Conservation (phyloP, 2,329 filamentous ascomycete species). For the Ophiostoma ulmi region DNA sequence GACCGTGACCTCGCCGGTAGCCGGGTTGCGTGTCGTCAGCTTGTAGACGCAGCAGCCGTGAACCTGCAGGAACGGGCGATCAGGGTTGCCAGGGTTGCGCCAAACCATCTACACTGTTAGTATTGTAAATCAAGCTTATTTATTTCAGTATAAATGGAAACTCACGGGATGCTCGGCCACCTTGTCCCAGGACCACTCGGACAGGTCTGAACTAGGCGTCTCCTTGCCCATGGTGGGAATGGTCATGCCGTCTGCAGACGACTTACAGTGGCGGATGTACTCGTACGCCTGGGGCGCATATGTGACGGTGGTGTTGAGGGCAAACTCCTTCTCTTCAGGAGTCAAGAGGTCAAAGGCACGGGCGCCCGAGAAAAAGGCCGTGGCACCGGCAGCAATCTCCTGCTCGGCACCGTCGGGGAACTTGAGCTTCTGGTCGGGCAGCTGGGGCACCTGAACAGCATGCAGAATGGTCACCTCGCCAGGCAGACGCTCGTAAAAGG, state of each 20-base stretch:
- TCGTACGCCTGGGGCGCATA: constrained; percentile 27
- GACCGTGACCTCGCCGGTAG: constrained; percentile 16
- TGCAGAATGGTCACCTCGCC: constrained; percentile 67
- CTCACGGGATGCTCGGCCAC: constrained; percentile 26
- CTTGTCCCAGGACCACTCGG: constrained; percentile 25
- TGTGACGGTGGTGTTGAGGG: constrained; percentile 24
- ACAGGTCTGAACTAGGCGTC: constrained; percentile 15
- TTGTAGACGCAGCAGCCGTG: constrained; percentile 26
- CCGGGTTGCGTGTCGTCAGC: constrained; percentile 22
- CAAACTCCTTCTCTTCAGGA: constrained; percentile 25
- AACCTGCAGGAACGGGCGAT: constrained; percentile 24
- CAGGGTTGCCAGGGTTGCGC: constrained; percentile 59
- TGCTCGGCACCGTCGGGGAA: constrained; percentile 25
- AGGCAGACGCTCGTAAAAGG: constrained; percentile 63
- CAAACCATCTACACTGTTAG: constrained; percentile 50
- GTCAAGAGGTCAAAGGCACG: constrained; percentile 25
- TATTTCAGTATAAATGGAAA: neutral
- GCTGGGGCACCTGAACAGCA: constrained; percentile 62
- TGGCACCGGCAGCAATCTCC: constrained; percentile 23
- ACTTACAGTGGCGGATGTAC: constrained; percentile 43
- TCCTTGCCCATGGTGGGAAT: constrained; percentile 23
- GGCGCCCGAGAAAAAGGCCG: constrained; percentile 26
- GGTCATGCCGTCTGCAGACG: constrained; percentile 24
- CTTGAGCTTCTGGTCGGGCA: constrained; percentile 39
- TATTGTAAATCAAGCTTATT: neutral